Conservation (phyloP, 306 rosid genomes). For the Myrica gale region DNA sequence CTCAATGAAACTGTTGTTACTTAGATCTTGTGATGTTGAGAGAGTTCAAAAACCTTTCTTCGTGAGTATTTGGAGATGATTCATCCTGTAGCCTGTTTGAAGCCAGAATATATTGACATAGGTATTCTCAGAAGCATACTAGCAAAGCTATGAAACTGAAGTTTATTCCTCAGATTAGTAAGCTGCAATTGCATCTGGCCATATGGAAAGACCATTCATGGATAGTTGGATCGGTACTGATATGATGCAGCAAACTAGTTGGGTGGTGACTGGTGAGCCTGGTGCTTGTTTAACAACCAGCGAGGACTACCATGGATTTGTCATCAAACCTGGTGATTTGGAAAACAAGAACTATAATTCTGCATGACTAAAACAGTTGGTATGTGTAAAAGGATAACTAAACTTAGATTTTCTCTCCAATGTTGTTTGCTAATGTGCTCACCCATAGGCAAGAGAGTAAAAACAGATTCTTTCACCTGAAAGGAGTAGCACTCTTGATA, state of each 20-base stretch:
- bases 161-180: neutral
- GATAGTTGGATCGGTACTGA: neutral
- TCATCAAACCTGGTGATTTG: neutral
- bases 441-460: neutral
- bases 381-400: neutral
- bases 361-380: neutral
- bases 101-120: neutral
- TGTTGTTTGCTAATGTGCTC: neutral
- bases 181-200: neutral
- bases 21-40: neutral
- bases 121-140: neutral
- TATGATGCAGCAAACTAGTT: neutral
- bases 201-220: neutral
- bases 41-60: neutral
- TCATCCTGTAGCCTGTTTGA: neutral
- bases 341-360: neutral
- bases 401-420: neutral
- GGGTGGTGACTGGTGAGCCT: neutral
- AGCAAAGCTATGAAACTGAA: neutral
- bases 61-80: neutral
- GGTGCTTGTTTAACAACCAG: neutral
- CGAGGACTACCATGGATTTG: neutral
- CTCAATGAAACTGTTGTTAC: neutral
- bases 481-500: conserved; percentile 3
- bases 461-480: neutral